phyloP scores from a whole-genome alignment of 2,329 filamentous ascomycete genomes.

The Ambrosiella xylebori region DNA sequence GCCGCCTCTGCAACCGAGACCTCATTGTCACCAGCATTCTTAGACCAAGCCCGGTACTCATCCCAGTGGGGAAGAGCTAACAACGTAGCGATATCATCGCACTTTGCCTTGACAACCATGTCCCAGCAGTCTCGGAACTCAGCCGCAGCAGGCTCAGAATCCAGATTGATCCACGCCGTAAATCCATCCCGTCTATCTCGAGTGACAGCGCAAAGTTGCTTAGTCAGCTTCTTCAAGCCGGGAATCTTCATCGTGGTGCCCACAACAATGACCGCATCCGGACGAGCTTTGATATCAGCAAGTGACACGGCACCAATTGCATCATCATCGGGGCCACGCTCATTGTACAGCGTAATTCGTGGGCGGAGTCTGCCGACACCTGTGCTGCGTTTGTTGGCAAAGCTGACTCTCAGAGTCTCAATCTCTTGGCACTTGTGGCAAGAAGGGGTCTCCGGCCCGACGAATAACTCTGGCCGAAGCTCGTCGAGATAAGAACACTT shows the following conservation, averaged over 20 bases:
- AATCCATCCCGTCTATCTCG: constrained; percentile 66
- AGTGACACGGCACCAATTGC: constrained; percentile 84
- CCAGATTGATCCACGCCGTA: constrained; percentile 87
- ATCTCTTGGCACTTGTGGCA: constrained; percentile 58
- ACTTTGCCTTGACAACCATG: constrained; percentile 68
- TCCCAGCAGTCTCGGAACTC: constrained; percentile 93
- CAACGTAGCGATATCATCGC: constrained; percentile 68
- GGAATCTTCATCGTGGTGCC: constrained; percentile 93
- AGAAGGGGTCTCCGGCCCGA: constrained; percentile 65
- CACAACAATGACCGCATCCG: constrained; percentile 85
- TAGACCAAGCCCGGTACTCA: constrained; percentile 14
- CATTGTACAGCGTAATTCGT: constrained; percentile 92
- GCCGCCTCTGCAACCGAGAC: constrained; percentile 28
- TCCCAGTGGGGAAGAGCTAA: constrained; percentile 47
- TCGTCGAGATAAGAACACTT: constrained; percentile 67
- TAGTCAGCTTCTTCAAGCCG: constrained; percentile 73
- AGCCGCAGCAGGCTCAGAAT: constrained; percentile 61
- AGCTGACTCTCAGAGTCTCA: constrained; percentile 57
- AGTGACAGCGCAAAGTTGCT: constrained; percentile 80
- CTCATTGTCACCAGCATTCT: constrained; percentile 25
- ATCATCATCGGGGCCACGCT: constrained; percentile 89
- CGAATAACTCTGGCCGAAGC: constrained; percentile 65
- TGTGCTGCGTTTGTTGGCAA: constrained; percentile 76
- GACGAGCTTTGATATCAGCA: constrained; percentile 67
- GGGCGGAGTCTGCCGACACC: constrained; percentile 81